Evolutionary conservation across 2,329 filamentous ascomycete species (phyloP), one percentile per base, ranked within the genome.

Genomic region (Diplocarpon mali): DNA sequence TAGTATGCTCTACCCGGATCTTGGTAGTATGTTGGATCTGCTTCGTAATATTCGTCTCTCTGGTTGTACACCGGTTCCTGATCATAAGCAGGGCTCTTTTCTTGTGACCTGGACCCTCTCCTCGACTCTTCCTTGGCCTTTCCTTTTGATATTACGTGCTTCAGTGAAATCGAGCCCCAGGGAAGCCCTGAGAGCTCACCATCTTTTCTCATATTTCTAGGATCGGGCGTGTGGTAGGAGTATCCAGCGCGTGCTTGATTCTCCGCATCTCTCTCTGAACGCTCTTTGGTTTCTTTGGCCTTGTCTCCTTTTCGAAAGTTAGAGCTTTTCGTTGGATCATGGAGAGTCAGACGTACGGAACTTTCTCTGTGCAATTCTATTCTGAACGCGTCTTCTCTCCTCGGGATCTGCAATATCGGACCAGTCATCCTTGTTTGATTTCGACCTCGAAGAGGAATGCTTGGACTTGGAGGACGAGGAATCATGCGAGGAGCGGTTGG

Each of bases 321-420:
- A 29, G 14, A 15, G 24, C 7, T 9, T 36, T 3, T 24, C 20
- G 7, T 7, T 24, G 7, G 20, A 24, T 7, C 3, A 7, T 6
- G 3, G 11, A 35, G 28, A 13, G 27, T 9, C 17, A 12, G 9
- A 67, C 80, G 58, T 71, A 87, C 83, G 73, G 54, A 85, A 87
- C 56, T 85, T 85, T 53, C 83, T 72, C 57, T 87, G 83, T 2
- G 83, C 83, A 49, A 86, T 74, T 43, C 81, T 75, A 60, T 88
- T 88, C 61, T 88, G 83, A 40, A 87, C 82, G 48, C 81, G 78
- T 50, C 83, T 70, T 58, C 83, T 72, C 65, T 85, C 80, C 48
- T 78, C 78, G 0, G 80, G 80, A 54, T 87, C 81, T 6, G 73
- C 75, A 35, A 87, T 71, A 0, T 80, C 73, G 24, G 74, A 70